A percentile compares a stretch with the other conserved stretches of the same genome.
These are phyloP conservation scores for Leishmania mexicana DNA, from an alignment of 208 protist species.

Conservation along the genomic window DNA sequence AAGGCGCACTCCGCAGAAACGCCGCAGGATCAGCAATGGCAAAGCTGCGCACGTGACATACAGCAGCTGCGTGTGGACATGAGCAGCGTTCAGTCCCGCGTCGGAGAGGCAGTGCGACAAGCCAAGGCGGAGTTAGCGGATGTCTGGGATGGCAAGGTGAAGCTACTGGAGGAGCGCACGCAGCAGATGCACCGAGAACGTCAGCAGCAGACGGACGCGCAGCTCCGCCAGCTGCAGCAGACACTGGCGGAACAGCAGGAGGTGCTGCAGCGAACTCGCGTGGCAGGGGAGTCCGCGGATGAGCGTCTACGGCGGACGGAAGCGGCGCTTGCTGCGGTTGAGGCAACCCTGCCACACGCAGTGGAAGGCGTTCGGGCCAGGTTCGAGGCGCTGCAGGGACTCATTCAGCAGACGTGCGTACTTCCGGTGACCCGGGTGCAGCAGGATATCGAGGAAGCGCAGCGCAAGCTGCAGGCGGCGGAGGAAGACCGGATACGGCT, in stretches of 20 bases:
- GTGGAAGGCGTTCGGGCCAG: slow-evolving; percentile 9
- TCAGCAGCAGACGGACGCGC: slow-evolving; percentile 14
- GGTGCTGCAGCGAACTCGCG: slow-evolving; percentile 10
- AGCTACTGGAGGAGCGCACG: slow-evolving; percentile 17
- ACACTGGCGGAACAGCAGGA: slow-evolving; percentile 28
- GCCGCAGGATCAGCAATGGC: slow-evolving; percentile 20
- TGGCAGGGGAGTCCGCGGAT: slow-evolving; percentile 15
- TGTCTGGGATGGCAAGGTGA: slow-evolving; percentile 5
- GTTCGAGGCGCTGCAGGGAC: slow-evolving; percentile 21
- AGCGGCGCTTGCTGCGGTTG: slow-evolving; percentile 23
- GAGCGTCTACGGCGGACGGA: slow-evolving; percentile 27
- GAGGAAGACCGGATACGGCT: slow-evolving; percentile 29
- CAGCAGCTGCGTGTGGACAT: slow-evolving; percentile 19
- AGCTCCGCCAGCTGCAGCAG: slow-evolving; percentile 28
- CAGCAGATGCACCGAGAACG: slow-evolving; percentile 11
- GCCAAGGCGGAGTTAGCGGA: slow-evolving; percentile 19
- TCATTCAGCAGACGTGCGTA: slow-evolving; percentile 26
- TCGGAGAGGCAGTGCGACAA: slow-evolving; percentile 18
- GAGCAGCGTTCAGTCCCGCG: not conserved
- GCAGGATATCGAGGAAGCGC: slow-evolving; percentile 26
- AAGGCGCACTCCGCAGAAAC: slow-evolving; percentile 9
- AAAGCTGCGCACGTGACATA: slow-evolving; percentile 13
- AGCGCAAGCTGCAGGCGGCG: slow-evolving; percentile 11
- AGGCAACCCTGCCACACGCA: slow-evolving; percentile 16
- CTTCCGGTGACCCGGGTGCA: slow-evolving; percentile 24